A percentile compares a stretch with the other conserved stretches of the same genome.
These are phyloP conservation scores for Dorcoceras hygrometricum DNA, from an alignment of 257 asterid genomes.

Conservation along the genomic window DNA sequence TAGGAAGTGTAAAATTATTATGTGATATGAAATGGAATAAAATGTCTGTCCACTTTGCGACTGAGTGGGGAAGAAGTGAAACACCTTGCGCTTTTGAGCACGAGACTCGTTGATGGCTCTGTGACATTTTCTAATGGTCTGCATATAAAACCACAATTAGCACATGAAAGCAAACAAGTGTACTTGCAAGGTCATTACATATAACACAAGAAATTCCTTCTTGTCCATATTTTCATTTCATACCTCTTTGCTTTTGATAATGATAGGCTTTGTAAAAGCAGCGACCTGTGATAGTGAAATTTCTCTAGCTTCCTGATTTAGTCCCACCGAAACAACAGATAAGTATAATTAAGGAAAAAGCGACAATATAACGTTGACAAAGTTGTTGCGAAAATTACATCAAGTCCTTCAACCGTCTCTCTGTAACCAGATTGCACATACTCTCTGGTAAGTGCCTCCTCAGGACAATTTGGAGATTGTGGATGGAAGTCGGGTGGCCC, in stretches of 20 bases:
- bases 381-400: conserved; percentile 42
- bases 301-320: conserved; percentile 78
- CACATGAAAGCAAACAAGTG: conserved; percentile 15
- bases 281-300: conserved; percentile 69
- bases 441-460: conserved; percentile 83
- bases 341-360: conserved; percentile 5
- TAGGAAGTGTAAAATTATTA: not conserved
- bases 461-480: conserved; percentile 79
- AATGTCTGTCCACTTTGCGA: conserved; percentile 16
- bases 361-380: not conserved
- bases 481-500: conserved; percentile 97
- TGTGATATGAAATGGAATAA: not conserved
- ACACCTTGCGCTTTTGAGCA: conserved; percentile 92
- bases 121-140: conserved; percentile 89
- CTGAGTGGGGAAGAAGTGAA: conserved; percentile 28
- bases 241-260: conserved; percentile 91
- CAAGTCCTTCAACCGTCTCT: conserved; percentile 93
- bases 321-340: conserved; percentile 21
- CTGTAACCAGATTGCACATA: conserved; percentile 83
- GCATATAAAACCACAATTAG: conserved; percentile 28
- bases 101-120: conserved; percentile 96
- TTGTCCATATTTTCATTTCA: conserved; percentile 17
- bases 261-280: conserved; percentile 58
- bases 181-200: conserved; percentile 14
- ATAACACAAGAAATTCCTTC: conserved; percentile 8